Conservation (phyloP, 306 rosid genomes). For the Dicorynia guianensis region DNA sequence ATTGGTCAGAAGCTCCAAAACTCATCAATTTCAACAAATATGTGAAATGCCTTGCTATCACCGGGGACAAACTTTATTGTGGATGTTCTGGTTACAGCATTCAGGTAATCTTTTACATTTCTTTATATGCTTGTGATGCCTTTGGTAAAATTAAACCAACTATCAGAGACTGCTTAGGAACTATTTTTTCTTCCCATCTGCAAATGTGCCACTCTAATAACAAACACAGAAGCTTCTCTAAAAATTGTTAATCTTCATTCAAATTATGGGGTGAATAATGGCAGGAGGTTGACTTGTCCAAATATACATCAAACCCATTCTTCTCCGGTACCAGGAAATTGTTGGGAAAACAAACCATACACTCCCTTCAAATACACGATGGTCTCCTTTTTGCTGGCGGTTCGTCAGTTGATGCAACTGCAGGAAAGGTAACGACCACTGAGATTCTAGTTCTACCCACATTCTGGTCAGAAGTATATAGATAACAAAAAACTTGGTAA, state of each 20-base stretch:
- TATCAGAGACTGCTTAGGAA: slow-evolving; percentile 6
- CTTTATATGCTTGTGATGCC: slow-evolving; percentile 15
- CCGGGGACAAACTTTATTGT: slow-evolving; percentile 75
- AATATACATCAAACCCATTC: slow-evolving; percentile 62
- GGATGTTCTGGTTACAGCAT: slow-evolving; percentile 88
- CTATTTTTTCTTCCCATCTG: neutral
- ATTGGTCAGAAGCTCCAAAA: slow-evolving; percentile 73
- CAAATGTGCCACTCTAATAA: slow-evolving; percentile 15
- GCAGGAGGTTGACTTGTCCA: slow-evolving; percentile 88
- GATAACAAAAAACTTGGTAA: neutral
- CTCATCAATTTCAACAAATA: slow-evolving; percentile 77
- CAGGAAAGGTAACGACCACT: slow-evolving; percentile 69
- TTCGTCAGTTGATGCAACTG: slow-evolving; percentile 73
- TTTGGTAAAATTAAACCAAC: slow-evolving; percentile 27
- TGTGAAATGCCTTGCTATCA: slow-evolving; percentile 77
- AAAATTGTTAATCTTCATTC: slow-evolving; percentile 27
- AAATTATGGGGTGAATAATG: slow-evolving; percentile 26
- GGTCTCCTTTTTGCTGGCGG: slow-evolving; percentile 74
- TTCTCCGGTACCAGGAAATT: slow-evolving; percentile 83
- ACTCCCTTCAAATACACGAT: slow-evolving; percentile 72
- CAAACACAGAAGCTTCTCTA: slow-evolving; percentile 20
- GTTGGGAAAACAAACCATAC: slow-evolving; percentile 79
- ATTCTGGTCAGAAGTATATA: neutral
- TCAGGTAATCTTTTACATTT: slow-evolving; percentile 58
- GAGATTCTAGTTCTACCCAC: neutral